Evolutionary conservation across 139 green algal species (phyloP).

Genomic region (Micromonas commoda): DNA sequence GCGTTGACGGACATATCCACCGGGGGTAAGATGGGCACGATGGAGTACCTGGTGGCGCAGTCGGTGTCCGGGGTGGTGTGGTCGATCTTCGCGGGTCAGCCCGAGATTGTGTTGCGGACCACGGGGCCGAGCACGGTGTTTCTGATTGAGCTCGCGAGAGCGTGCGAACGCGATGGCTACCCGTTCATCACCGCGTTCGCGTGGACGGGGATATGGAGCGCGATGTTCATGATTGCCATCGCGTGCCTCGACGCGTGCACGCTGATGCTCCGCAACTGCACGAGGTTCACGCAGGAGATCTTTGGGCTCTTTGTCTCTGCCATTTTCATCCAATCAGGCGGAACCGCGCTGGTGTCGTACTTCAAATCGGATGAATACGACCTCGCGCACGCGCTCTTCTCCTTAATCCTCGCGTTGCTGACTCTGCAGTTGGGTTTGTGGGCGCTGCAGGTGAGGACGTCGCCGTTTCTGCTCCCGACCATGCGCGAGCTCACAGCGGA

Average conservation of each 20-base stretch:
- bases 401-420: neutral
- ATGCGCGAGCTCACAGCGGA: slow-evolving; percentile 18
- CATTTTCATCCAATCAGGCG: slow-evolving; percentile 18
- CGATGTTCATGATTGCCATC: slow-evolving; percentile 18
- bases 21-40: neutral
- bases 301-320: slow-evolving; percentile 13
- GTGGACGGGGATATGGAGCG: slow-evolving; percentile 17
- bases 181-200: neutral
- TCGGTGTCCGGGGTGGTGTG: neutral
- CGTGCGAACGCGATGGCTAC: neutral
- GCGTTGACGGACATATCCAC: neutral
- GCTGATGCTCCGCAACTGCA: neutral
- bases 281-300: slow-evolving; percentile 23
- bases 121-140: slow-evolving; percentile 16
- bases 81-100: slow-evolving; percentile 7
- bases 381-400: neutral
- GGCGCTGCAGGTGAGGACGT: neutral
- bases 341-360: neutral
- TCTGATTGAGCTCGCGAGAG: slow-evolving; percentile 6
- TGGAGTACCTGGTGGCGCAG: slow-evolving; percentile 10
- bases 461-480: neutral
- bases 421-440: slow-evolving; percentile 19
- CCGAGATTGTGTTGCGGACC: slow-evolving; percentile 10
- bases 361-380: neutral
- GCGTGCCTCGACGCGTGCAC: neutral